Conservation (phyloP, 768 basidiomycete species). For the Psilocybe sp. region DNA sequence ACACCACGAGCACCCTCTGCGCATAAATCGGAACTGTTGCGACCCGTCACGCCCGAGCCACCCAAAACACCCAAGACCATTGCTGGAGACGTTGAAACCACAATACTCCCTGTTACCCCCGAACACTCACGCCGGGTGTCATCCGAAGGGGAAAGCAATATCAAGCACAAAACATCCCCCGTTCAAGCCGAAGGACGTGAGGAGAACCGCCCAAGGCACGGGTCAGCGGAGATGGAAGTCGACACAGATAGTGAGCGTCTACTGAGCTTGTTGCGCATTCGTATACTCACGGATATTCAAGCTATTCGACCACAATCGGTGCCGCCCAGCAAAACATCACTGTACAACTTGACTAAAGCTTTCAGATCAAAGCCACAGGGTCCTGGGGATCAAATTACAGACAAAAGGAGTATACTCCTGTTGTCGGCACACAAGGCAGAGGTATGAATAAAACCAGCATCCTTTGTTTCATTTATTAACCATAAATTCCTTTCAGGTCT, state of each 20-base stretch:
- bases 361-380: slow-evolving; percentile 26
- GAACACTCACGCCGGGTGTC: slow-evolving; percentile 31
- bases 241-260: slow-evolving; percentile 37
- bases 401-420: slow-evolving; percentile 41
- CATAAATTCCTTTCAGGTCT: slow-evolving; percentile 50
- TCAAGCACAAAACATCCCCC: slow-evolving; percentile 56
- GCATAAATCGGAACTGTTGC: slow-evolving; percentile 20
- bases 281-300: neutral
- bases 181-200: slow-evolving; percentile 44
- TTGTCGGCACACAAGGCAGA: slow-evolving; percentile 62
- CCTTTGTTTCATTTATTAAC: neutral
- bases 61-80: neutral
- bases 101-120: neutral
- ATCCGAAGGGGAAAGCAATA: slow-evolving; percentile 21
- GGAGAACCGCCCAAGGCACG: slow-evolving; percentile 64
- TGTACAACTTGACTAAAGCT: neutral
- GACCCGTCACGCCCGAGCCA: slow-evolving; percentile 11
- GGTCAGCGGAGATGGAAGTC: slow-evolving; percentile 44
- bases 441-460: slow-evolving; percentile 27
- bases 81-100: neutral
- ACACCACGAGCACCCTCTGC: slow-evolving; percentile 29
- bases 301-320: slow-evolving; percentile 1
- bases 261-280: slow-evolving; percentile 2
- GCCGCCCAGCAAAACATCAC: neutral
- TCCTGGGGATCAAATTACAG: slow-evolving; percentile 39